These are phyloP conservation scores for Knoxdaviesia proteae DNA, from an alignment of 2,329 filamentous ascomycete genomes.

Conservation along the genomic window DNA sequence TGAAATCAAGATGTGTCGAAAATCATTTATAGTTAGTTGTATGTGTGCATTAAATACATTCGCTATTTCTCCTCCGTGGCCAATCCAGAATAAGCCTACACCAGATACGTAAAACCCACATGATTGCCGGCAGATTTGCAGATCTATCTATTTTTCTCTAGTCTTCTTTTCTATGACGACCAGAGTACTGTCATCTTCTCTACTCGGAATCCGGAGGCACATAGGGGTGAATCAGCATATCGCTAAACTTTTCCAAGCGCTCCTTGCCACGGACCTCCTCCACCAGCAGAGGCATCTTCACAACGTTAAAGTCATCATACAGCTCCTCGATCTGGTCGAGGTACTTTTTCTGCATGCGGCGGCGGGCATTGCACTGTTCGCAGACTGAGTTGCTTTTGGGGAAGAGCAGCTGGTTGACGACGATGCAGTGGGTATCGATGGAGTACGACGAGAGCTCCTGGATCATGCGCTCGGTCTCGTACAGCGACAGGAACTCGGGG, in stretches of 20 bases:
- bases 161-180: not conserved
- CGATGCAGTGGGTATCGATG: slow-evolving; percentile 93
- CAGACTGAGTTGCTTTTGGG: slow-evolving; percentile 68
- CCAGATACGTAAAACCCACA: not conserved
- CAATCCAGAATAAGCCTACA: too few relatives aligned
- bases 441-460: slow-evolving; percentile 84
- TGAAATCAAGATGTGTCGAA: too few relatives aligned
- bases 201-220: slow-evolving; percentile 32
- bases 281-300: slow-evolving; percentile 89
- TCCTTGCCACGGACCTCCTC: slow-evolving; percentile 95
- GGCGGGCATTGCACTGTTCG: slow-evolving; percentile 82
- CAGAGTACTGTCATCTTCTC: too few relatives aligned
- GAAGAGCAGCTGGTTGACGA: slow-evolving; percentile 94
- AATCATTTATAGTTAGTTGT: too few relatives aligned
- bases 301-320: slow-evolving; percentile 90
- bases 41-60: too few relatives aligned
- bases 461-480: slow-evolving; percentile 99
- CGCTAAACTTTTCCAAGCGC: slow-evolving; percentile 72
- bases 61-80: too few relatives aligned
- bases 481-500: slow-evolving; percentile 85
- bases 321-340: slow-evolving; percentile 95
- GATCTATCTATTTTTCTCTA: not conserved
- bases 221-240: slow-evolving; percentile 63
- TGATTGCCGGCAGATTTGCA: not conserved
- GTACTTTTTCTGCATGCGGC: slow-evolving; percentile 99